phyloP scores from a whole-genome alignment of 441 rosid species.

The Isatis lusitanica region DNA sequence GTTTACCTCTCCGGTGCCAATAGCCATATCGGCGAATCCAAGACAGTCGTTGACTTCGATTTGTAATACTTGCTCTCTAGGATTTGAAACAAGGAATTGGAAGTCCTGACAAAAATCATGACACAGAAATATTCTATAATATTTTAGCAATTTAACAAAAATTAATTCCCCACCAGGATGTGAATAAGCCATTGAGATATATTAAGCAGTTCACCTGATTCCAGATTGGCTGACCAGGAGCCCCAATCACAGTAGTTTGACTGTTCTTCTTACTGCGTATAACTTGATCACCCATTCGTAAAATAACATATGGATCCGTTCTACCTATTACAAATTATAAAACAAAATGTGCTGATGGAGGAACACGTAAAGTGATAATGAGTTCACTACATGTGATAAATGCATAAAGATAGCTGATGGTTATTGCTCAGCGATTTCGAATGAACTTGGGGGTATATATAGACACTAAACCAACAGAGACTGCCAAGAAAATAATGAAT shows the following conservation, averaged over 20 bases:
- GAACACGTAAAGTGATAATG: conserved; percentile 5
- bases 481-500: background rate
- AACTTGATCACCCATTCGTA: conserved; percentile 77
- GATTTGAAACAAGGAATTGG: conserved; percentile 87
- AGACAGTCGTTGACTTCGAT: conserved; percentile 85
- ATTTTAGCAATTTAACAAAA: conserved; percentile 2
- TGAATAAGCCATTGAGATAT: conserved; percentile 8
- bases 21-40: conserved; percentile 73
- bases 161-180: conserved; percentile 13
- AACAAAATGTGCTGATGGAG: conserved; percentile 4
- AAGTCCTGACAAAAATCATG: conserved; percentile 67
- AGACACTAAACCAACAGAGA: conserved; percentile 8
- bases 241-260: conserved; percentile 91
- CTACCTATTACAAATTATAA: conserved; percentile 55
- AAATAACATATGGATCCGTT: conserved; percentile 91
- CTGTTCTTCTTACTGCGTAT: conserved; percentile 95
- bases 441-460: background rate
- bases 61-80: conserved; percentile 70
- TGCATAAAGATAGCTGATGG: background rate
- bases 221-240: conserved; percentile 98
- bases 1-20: conserved; percentile 85
- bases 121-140: background rate
- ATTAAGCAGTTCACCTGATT: conserved; percentile 67
- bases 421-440: background rate
- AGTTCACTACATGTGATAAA: background rate